Conservation (phyloP, 371 early-diverging fungal species). For the Rhizopus stolonifer region DNA sequence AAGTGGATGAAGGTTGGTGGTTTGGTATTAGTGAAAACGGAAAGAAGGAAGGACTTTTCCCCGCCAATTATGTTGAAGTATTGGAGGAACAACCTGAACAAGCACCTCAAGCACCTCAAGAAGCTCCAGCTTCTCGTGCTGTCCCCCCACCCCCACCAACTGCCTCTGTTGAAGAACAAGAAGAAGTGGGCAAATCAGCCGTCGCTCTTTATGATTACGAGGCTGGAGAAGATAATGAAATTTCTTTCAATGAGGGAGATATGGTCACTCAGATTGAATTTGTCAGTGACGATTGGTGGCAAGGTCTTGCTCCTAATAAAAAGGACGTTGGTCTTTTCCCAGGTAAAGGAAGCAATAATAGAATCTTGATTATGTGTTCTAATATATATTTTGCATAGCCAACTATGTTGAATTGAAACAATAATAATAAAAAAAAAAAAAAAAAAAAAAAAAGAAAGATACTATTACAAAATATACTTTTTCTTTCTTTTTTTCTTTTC, state of each 20-base stretch:
- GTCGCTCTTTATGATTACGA: slow-evolving; percentile 82
- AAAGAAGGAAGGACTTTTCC: slow-evolving; percentile 82
- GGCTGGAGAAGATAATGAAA: slow-evolving; percentile 87
- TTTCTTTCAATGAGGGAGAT: slow-evolving; percentile 79
- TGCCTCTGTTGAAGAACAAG: slow-evolving; percentile 7
- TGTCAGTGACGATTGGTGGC: slow-evolving; percentile 94
- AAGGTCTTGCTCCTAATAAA: slow-evolving; percentile 59
- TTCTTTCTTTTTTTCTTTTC: too few species aligned
- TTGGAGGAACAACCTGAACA: slow-evolving; percentile 55
- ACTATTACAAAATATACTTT: too few species aligned
- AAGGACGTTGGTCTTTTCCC: slow-evolving; percentile 75
- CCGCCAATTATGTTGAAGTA: slow-evolving; percentile 77
- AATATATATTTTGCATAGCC: slow-evolving; percentile 26
- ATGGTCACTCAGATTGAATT: slow-evolving; percentile 76
- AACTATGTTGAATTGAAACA: slow-evolving; percentile 56
- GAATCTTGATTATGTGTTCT: not conserved
- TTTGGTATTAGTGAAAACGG: slow-evolving; percentile 79
- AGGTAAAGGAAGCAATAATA: too few species aligned
- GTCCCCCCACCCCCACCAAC: slow-evolving; percentile 26
- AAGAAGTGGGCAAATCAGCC: slow-evolving; percentile 48
- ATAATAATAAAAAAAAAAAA: not conserved
- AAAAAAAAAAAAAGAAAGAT: too few species aligned
- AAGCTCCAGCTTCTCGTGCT: not conserved
- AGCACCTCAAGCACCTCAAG: slow-evolving; percentile 10
- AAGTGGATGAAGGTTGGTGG: slow-evolving; percentile 92